Evolutionary conservation across 1,284 basidiomycete species (phyloP).

Genomic region (Coniferiporia weirii): DNA sequence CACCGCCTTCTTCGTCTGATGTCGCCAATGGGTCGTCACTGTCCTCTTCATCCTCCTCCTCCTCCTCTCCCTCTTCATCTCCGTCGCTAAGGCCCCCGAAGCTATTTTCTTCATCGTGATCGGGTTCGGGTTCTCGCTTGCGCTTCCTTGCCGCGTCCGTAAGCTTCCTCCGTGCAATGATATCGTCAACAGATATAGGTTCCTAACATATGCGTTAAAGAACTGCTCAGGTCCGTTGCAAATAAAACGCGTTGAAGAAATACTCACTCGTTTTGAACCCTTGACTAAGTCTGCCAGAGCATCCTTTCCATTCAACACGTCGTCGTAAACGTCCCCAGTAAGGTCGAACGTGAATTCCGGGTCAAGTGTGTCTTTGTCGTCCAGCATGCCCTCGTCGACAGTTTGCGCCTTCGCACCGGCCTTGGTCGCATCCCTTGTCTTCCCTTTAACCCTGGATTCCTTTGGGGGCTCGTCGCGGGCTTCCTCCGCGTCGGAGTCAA

Average conservation of each 20-base stretch:
- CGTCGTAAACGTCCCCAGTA: slow-evolving; percentile 61
- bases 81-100: slow-evolving; percentile 29
- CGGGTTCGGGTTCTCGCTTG: slow-evolving; percentile 42
- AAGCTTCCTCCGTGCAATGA: slow-evolving; percentile 68
- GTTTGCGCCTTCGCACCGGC: neutral
- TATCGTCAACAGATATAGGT: slow-evolving; percentile 87
- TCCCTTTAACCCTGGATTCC: slow-evolving; percentile 23
- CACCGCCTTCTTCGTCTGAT: slow-evolving; percentile 27
- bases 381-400: slow-evolving; percentile 16
- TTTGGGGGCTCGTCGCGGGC: slow-evolving; percentile 16
- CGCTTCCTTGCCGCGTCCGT: slow-evolving; percentile 45
- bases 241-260: neutral
- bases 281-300: slow-evolving; percentile 51
- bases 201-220: slow-evolving; percentile 38
- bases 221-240: slow-evolving; percentile 15
- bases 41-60: slow-evolving; percentile 30
- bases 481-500: slow-evolving; percentile 74
- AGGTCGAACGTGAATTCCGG: slow-evolving; percentile 82
- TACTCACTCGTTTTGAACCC: slow-evolving; percentile 60
- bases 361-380: slow-evolving; percentile 62
- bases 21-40: slow-evolving; percentile 25
- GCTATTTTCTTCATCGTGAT: slow-evolving; percentile 26
- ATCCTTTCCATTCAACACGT: slow-evolving; percentile 39
- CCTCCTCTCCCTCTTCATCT: slow-evolving; percentile 34
- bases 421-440: slow-evolving; percentile 21